phyloP scores from a whole-genome alignment of 1,139 yeast genomes.

The Nakaseomyces bracarensis region DNA sequence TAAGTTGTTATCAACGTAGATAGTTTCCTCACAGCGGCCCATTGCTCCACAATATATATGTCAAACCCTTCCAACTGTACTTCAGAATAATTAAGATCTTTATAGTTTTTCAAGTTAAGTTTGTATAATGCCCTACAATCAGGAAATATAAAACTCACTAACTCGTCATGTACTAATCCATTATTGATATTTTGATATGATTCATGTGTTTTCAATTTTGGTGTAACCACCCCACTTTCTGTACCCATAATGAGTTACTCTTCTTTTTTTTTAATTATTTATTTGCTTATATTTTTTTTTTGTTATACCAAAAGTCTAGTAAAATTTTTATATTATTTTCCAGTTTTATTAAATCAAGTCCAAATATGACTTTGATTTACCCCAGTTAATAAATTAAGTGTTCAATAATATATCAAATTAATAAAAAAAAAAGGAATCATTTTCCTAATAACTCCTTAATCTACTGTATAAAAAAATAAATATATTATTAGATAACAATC shows the following conservation, averaged over 20 bases:
- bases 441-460: no score
- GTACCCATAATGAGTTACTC: not conserved
- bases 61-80: constrained; percentile 64
- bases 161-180: constrained; percentile 6
- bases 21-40: constrained; percentile 69
- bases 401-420: no score
- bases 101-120: constrained; percentile 35
- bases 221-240: not conserved
- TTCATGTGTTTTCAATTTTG: not conserved
- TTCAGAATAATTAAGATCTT: constrained; percentile 37
- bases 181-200: not conserved
- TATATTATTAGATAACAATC: no score
- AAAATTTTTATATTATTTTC: not conserved
- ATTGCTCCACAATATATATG: constrained; percentile 84
- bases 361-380: no score
- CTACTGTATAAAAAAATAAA: no score
- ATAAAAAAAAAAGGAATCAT: no score
- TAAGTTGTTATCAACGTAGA: constrained; percentile 68
- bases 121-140: constrained; percentile 47
- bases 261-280: not conserved
- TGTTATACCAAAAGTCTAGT: not conserved
- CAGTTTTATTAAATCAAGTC: no score
- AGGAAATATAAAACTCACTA: constrained; percentile 34
- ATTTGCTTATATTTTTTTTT: not conserved
- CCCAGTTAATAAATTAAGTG: no score